Conservation (phyloP, 1,139 yeast genomes). For the Diutina catenulata region DNA sequence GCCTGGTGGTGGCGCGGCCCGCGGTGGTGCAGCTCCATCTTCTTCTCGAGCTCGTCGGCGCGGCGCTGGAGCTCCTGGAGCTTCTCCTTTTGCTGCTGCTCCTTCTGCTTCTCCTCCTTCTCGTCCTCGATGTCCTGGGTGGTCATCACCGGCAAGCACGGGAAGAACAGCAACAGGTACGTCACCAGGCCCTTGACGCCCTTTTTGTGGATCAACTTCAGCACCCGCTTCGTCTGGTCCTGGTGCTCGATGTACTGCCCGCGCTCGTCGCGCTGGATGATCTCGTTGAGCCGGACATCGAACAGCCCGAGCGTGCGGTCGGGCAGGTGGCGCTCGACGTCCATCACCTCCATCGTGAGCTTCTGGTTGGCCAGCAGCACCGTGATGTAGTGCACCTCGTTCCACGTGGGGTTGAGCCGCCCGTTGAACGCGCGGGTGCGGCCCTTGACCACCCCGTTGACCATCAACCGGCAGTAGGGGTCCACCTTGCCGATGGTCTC, state of each 20-base stretch:
- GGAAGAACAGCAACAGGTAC: constrained; percentile 71
- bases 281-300: constrained; percentile 52
- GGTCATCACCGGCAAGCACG: constrained; percentile 64
- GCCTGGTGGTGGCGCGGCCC: constrained; percentile 11
- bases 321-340: constrained; percentile 60
- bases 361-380: constrained; percentile 74
- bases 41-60: constrained; percentile 14
- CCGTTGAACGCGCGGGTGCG: constrained; percentile 66
- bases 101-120: constrained; percentile 16
- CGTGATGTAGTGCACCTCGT: constrained; percentile 72
- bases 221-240: constrained; percentile 44
- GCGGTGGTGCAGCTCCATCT: constrained; percentile 10
- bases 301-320: constrained; percentile 85
- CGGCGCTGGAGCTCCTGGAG: constrained; percentile 14
- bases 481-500: constrained; percentile 86
- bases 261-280: constrained; percentile 56
- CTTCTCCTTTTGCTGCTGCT: constrained; percentile 13
- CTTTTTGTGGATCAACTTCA: constrained; percentile 54
- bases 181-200: constrained; percentile 74
- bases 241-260: constrained; percentile 54
- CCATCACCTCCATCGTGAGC: constrained; percentile 83
- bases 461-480: constrained; percentile 74
- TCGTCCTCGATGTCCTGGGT: constrained; percentile 55
- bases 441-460: constrained; percentile 66
- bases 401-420: constrained; percentile 73